Conservation (phyloP, 1,284 basidiomycete genomes). For the Pisolithus thermaeus region DNA sequence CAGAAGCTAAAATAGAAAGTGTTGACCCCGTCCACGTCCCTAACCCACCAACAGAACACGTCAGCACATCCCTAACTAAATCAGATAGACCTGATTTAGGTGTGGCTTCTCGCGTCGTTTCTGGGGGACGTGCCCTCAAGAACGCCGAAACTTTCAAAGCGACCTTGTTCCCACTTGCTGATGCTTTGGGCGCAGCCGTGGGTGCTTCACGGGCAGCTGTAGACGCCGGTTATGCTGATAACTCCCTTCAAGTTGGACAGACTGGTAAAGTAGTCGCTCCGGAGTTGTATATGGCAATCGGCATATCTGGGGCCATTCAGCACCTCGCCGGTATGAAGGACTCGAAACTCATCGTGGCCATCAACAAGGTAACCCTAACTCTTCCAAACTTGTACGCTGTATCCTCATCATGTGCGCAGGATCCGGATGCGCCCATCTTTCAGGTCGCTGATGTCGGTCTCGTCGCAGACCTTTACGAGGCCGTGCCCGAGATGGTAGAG, state of each 20-base stretch:
- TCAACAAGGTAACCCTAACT: conserved; percentile 76
- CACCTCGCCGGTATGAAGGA: conserved; percentile 99
- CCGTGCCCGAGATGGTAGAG: conserved; percentile 81
- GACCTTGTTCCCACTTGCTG: conserved; percentile 87
- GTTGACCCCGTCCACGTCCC: conserved; percentile 65
- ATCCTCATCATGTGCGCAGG: conserved; percentile 44
- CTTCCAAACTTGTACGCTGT: not conserved
- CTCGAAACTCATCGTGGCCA: conserved; percentile 95
- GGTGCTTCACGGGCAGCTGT: conserved; percentile 97
- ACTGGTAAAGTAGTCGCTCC: conserved; percentile 97
- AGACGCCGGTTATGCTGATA: conserved; percentile 97
- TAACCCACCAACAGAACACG: conserved; percentile 64
- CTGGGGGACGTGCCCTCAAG: conserved; percentile 94
- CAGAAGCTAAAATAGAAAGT: conserved; percentile 51
- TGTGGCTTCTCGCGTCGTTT: conserved; percentile 84
- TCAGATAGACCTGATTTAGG: conserved; percentile 94
- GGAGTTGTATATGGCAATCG: conserved; percentile 92
- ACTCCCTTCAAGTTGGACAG: conserved; percentile 97
- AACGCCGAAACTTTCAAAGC: conserved; percentile 88
- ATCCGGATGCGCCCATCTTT: conserved; percentile 98
- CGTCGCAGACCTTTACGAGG: conserved; percentile 88
- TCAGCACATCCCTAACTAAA: conserved; percentile 83
- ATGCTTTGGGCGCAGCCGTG: conserved; percentile 90
- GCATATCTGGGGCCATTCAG: conserved; percentile 96
- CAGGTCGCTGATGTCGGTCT: conserved; percentile 96